These are phyloP conservation scores for Magnaporthiopsis poae DNA, from an alignment of 2,329 filamentous ascomycete genomes.

Conservation along the genomic window DNA sequence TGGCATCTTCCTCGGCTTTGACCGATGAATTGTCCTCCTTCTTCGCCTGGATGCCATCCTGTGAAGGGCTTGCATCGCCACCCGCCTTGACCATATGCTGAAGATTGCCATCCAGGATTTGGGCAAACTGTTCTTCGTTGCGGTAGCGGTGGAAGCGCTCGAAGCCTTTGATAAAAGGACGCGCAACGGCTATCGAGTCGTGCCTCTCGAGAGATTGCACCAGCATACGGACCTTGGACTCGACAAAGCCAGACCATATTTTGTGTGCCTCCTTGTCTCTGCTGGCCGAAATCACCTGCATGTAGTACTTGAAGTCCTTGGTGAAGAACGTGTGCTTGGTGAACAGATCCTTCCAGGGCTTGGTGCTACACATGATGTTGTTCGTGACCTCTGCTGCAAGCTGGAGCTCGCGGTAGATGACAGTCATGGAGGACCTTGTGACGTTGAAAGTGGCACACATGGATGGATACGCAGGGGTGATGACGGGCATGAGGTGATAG, in stretches of 20 bases:
- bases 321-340: slow-evolving; percentile 89
- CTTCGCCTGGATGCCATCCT: slow-evolving; percentile 36
- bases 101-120: slow-evolving; percentile 45
- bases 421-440: slow-evolving; percentile 69
- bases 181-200: slow-evolving; percentile 68
- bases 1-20: slow-evolving; percentile 23
- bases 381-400: slow-evolving; percentile 69
- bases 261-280: slow-evolving; percentile 75
- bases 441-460: slow-evolving; percentile 98
- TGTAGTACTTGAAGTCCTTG: slow-evolving; percentile 85
- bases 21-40: slow-evolving; percentile 28
- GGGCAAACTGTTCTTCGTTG: slow-evolving; percentile 37
- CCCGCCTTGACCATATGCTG: slow-evolving; percentile 37
- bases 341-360: slow-evolving; percentile 80
- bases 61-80: not conserved
- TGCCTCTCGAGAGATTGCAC: slow-evolving; percentile 76
- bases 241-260: slow-evolving; percentile 81
- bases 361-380: slow-evolving; percentile 66
- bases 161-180: slow-evolving; percentile 88
- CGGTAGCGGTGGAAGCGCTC: slow-evolving; percentile 63
- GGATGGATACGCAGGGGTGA: slow-evolving; percentile 91
- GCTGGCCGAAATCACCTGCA: slow-evolving; percentile 76
- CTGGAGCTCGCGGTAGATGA: slow-evolving; percentile 75
- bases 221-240: slow-evolving; percentile 82
- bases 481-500: slow-evolving; percentile 92